These are phyloP conservation scores for Sugiyamaella neomexicana DNA, from an alignment of 1,139 yeast species.

Conservation along the genomic window DNA sequence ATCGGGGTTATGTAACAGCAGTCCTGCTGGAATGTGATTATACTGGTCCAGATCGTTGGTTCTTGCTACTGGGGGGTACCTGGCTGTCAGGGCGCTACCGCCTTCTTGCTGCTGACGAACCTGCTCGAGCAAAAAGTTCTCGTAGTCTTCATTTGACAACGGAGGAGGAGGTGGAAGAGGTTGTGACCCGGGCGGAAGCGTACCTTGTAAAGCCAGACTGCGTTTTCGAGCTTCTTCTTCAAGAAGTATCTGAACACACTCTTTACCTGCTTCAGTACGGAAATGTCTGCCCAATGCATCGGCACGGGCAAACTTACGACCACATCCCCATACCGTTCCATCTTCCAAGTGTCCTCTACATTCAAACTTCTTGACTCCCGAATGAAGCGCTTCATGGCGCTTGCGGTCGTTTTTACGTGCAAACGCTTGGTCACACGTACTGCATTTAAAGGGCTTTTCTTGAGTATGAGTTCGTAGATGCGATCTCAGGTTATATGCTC, in stretches of 20 bases:
- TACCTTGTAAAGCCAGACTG: not conserved
- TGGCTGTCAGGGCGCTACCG: not conserved
- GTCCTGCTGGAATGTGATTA: conserved; percentile 10
- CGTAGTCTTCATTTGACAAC: conserved; percentile 4
- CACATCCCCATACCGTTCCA: conserved; percentile 84
- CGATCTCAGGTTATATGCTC: conserved; percentile 90
- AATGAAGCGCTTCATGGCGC: conserved; percentile 89
- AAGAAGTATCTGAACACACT: conserved; percentile 70
- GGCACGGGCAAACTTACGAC: conserved; percentile 88
- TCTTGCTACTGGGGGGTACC: not conserved
- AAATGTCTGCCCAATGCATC: conserved; percentile 94
- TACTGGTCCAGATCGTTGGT: conserved; percentile 1
- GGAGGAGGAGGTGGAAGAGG: not conserved
- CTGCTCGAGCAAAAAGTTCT: conserved; percentile 7
- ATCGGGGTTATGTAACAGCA: conserved; percentile 6
- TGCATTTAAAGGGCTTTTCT: conserved; percentile 86
- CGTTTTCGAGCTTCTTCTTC: conserved; percentile 54
- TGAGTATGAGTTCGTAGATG: conserved; percentile 93
- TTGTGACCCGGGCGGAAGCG: not conserved
- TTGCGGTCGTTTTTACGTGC: conserved; percentile 95
- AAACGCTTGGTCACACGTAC: conserved; percentile 88
- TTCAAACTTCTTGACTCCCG: conserved; percentile 85
- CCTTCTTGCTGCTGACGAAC: conserved; percentile 8
- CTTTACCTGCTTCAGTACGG: conserved; percentile 88
- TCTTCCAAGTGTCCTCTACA: conserved; percentile 73